Percentiles rank a stretch among this genome's conserved stretches.
These are phyloP conservation scores for Tolypocladium capitatum DNA, from an alignment of 2,329 filamentous ascomycete species.

Conservation along the genomic window DNA sequence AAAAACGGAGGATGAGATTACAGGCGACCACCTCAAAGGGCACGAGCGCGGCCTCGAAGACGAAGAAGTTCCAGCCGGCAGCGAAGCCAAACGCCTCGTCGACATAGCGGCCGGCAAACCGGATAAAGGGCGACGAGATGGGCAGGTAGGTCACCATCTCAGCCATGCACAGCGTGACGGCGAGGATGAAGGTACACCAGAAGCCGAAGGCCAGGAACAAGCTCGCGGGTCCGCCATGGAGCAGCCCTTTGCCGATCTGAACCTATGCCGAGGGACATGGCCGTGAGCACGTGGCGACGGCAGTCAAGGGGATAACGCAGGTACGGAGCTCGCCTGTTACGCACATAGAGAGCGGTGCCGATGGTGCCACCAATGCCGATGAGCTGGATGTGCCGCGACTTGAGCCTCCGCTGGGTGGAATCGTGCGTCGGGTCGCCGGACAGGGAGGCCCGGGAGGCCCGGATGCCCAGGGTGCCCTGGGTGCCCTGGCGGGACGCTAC, in stretches of 20 bases:
- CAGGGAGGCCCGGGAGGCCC: too few relatives aligned
- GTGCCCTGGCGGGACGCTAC: constrained; percentile 1
- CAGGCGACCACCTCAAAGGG: constrained; percentile 56
- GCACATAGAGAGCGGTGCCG: constrained; percentile 45
- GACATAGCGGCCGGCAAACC: constrained; percentile 62
- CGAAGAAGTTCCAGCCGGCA: constrained; percentile 62
- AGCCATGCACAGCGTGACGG: constrained; percentile 48
- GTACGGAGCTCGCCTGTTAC: constrained; percentile 3
- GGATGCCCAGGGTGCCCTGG: constrained; percentile 8
- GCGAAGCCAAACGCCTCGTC: constrained; percentile 65
- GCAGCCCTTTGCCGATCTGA: constrained; percentile 43
- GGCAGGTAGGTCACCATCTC: constrained; percentile 70
- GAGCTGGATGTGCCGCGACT: constrained; percentile 43
- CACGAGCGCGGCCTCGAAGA: constrained; percentile 54
- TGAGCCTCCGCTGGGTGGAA: constrained; percentile 38
- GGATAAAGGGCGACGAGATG: constrained; percentile 66
- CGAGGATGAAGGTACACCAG: constrained; percentile 49
- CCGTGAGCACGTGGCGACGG: constrained; percentile 6
- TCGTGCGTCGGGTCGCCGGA: constrained; percentile 15
- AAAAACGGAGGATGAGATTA: constrained; percentile 49
- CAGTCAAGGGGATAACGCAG: neutral
- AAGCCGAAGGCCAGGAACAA: constrained; percentile 46
- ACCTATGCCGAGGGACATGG: constrained; percentile 17
- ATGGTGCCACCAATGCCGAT: constrained; percentile 54
- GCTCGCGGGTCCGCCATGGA: constrained; percentile 45